Base-by-base conservation (phyloP, 1,139 yeast species). In the Sugiyamaella castrensis region DNA sequence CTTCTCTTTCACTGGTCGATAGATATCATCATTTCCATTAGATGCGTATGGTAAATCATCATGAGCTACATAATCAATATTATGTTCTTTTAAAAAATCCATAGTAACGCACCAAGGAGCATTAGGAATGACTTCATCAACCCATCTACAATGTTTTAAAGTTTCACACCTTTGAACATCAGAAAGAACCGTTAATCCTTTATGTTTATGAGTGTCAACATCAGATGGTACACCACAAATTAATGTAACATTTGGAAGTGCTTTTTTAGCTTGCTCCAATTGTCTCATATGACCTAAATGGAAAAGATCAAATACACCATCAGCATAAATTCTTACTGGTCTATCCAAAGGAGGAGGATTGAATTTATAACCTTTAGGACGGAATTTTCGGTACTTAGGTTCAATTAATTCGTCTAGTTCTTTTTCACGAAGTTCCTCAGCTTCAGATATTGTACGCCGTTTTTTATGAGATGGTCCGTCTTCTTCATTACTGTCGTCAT, bases 231-330 rank as follows among this genome's bases (percentile, higher is more conserved):
- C 77, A 38, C 98, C 98, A 62, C 94, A 88, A 30, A 92, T 91
- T 62, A 92, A 75, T 51, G 81, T 77, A 33, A 86, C 95, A 61
- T 87, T 87, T 7, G 86, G 84, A 56, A 92, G 81, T n/a, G 96
- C 81, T 67, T 89, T 91, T 63, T 92, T 91, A 57, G 98, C 91
- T 71, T 92, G 98, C 65, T 92, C 98, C 62, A 92, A 75, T 67
- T 92, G 98, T 63, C 87, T 82, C 98, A 92, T 92, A 67, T 92
- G 98, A 24, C 98, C 98, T 63, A 92, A 70, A 69, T 92, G 98
- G 71, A 92, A 92, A 57, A 92, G 74, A 70, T 92, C 98, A 72
- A 92, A 92, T 19, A 92, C 97, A 43, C 98, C 98, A 68, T 92
- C 98, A 5, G 98, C 98, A 65, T 92, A 92, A 24, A 92, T 79